These are phyloP conservation scores for Lachancea nothofagi DNA, from an alignment of 805 yeast genomes.

Conservation along the genomic window DNA sequence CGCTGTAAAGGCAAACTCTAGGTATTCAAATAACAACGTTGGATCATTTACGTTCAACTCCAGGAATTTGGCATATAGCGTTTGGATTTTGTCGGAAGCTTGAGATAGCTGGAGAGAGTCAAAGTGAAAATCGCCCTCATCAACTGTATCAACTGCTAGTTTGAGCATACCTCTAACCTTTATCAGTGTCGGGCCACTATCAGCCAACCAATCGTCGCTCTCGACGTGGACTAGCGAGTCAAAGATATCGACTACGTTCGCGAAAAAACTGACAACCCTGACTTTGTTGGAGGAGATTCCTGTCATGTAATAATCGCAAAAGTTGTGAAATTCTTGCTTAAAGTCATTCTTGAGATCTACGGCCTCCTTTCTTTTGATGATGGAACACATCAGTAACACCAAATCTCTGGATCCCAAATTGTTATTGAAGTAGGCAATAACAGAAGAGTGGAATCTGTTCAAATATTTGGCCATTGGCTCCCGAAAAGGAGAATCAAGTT, in stretches of 20 bases:
- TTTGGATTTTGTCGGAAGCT: slow-evolving; percentile 58
- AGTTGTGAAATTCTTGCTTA: slow-evolving; percentile 44
- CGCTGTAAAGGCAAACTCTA: slow-evolving; percentile 31
- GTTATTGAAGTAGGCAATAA: slow-evolving; percentile 62
- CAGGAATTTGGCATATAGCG: slow-evolving; percentile 38
- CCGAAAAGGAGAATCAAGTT: slow-evolving; percentile 83
- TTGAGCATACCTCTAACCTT: slow-evolving; percentile 28
- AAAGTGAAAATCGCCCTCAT: slow-evolving; percentile 26
- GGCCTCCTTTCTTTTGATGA: slow-evolving; percentile 30
- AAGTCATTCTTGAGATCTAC: slow-evolving; percentile 50
- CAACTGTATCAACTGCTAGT: slow-evolving; percentile 23
- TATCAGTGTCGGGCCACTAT: slow-evolving; percentile 35
- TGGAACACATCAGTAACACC: slow-evolving; percentile 35
- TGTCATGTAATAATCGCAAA: slow-evolving; percentile 43
- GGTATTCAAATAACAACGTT: slow-evolving; percentile 37
- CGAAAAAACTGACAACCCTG: slow-evolving; percentile 41
- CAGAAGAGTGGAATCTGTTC: slow-evolving; percentile 73
- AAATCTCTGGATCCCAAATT: slow-evolving; percentile 62
- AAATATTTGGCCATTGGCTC: slow-evolving; percentile 83
- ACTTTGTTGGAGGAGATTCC: slow-evolving; percentile 38
- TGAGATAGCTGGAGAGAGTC: slow-evolving; percentile 66
- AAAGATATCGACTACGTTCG: slow-evolving; percentile 66
- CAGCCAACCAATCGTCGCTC: slow-evolving; percentile 54
- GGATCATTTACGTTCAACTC: slow-evolving; percentile 33
- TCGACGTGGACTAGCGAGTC: slow-evolving; percentile 43